Evolutionary conservation across 129 eudicot species (phyloP).

Genomic region (Smallanthus sonchifolius): DNA sequence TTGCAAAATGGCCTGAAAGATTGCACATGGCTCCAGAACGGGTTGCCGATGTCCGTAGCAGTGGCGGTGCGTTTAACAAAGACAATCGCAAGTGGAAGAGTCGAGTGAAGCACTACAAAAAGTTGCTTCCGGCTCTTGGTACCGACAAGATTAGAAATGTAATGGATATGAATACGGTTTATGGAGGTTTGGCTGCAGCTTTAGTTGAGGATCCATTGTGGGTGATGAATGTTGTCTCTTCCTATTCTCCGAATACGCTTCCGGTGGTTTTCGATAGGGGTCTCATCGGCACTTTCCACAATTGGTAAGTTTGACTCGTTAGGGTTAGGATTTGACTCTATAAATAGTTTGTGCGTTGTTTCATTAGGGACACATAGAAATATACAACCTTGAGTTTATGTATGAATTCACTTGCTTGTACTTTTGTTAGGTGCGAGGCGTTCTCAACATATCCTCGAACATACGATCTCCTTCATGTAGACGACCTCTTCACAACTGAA

Average conservation of each 20-base stretch:
- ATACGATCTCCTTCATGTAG: conserved; percentile 85
- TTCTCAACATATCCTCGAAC: conserved; percentile 97
- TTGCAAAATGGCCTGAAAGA: conserved; percentile 83
- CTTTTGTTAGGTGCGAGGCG: conserved; percentile 82
- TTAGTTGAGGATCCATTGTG: conserved; percentile 66
- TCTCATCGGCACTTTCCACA: conserved; percentile 84
- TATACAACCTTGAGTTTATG: not conserved
- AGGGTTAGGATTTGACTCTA: too few relatives aligned
- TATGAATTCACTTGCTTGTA: not conserved
- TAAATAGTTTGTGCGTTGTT: too few relatives aligned
- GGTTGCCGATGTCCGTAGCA: conserved; percentile 58
- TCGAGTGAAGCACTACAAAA: conserved; percentile 77
- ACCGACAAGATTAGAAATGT: conserved; percentile 81
- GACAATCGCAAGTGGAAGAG: conserved; percentile 78
- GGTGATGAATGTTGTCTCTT: conserved; percentile 96
- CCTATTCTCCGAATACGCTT: conserved; percentile 78
- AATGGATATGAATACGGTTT: conserved; percentile 90
- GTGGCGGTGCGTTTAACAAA: conserved; percentile 68
- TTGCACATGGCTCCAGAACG: conserved; percentile 76
- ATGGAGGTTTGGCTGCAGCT: conserved; percentile 91
- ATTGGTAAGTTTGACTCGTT: conserved; percentile 53
- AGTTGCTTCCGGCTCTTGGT: conserved; percentile 77
- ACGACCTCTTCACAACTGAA: conserved; percentile 93
- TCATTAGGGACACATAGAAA: too few relatives aligned
- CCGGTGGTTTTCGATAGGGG: conserved; percentile 87